Base-by-base conservation (phyloP, 352 stramenopile genomes). In the Pythium vanterpoolii region DNA sequence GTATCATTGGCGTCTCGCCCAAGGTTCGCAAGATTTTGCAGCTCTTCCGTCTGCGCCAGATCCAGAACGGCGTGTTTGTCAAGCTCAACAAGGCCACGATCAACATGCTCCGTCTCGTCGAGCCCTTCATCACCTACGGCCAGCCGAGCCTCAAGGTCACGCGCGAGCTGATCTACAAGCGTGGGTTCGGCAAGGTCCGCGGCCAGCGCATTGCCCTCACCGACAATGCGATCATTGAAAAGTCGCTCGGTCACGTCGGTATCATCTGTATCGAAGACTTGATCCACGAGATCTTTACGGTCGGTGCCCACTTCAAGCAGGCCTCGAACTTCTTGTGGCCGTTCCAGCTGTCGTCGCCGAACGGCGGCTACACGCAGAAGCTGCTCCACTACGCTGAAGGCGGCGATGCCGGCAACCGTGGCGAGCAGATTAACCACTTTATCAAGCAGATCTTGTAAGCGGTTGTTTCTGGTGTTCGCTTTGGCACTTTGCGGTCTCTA, bases 321-420 rank as follows among this genome's bases (percentile, higher is more conserved):
- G 97, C 93, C 48, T 96, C 97, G 61, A 99, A 99, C 95, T 99
- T 99, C 83, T 87, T 99, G 60, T 99, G 97, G 97, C 97, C 98
- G 16, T 99, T 99, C 92, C 98, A 99, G 93, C 86, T 99, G 34
- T 98, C 95, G 68, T 97, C 90, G 48, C 96, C 97, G 38, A 98
- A 91, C 68, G 96, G 93, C 39, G 91, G 93, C 62, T 98, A 97
- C 89, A 95, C 77, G 66, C 89, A 98, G 79, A 97, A 98, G 88
- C 82, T 97, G 23, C 79, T 96, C 31, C 93, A 98, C 87, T 97
- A 96, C 59, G 92, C 89, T 54, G 91, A 98, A 72, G 91, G 90
- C 62, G 93, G 93, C 60, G 89, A 98, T 72, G 86, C 89, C 50
- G 93, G 93, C 45, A 96, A 98, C 82, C 89, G 93, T 56, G 90